phyloP scores from a whole-genome alignment of 495 filamentous ascomycete species.

The Aspergillus heteromorphus region DNA sequence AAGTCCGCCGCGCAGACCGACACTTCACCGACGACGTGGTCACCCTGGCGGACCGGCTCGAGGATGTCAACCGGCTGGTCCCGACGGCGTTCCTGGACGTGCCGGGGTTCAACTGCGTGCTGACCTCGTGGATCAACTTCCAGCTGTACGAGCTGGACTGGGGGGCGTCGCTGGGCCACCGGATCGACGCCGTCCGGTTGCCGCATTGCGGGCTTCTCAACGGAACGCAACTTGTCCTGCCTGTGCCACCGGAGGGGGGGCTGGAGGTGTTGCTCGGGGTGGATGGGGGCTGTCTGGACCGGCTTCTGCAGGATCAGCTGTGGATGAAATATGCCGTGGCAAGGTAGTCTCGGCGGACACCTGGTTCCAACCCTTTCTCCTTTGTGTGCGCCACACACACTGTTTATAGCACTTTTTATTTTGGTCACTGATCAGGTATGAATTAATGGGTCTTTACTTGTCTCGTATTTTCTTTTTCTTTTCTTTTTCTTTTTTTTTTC shows the following conservation, averaged over 20 bases:
- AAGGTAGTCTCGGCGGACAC: not conserved
- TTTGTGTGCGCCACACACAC: too few species aligned
- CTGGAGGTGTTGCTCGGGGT: constrained; percentile 34
- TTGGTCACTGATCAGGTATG: too few species aligned
- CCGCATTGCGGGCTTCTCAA: constrained; percentile 30
- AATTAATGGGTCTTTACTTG: too few species aligned
- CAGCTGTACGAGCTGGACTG: constrained; percentile 29
- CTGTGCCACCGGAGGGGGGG: constrained; percentile 27
- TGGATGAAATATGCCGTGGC: constrained; percentile 23
- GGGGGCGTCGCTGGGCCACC: constrained; percentile 25
- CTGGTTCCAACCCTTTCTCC: not conserved
- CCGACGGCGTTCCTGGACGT: constrained; percentile 31
- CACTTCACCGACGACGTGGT: constrained; percentile 20
- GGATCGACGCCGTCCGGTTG: constrained; percentile 26
- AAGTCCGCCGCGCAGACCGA: constrained; percentile 22
- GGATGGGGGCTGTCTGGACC: constrained; percentile 20
- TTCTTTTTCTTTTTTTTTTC: too few species aligned
- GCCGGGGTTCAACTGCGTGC: constrained; percentile 26
- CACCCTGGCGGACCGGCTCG: constrained; percentile 16
- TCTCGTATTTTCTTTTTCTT: too few species aligned
- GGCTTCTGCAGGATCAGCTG: constrained; percentile 24
- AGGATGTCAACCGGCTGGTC: constrained; percentile 26
- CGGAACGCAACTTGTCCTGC: constrained; percentile 32
- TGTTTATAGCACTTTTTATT: too few species aligned
- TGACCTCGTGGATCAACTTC: constrained; percentile 29